phyloP scores from a whole-genome alignment of 805 yeast species.

The Dipodascus albidus region DNA sequence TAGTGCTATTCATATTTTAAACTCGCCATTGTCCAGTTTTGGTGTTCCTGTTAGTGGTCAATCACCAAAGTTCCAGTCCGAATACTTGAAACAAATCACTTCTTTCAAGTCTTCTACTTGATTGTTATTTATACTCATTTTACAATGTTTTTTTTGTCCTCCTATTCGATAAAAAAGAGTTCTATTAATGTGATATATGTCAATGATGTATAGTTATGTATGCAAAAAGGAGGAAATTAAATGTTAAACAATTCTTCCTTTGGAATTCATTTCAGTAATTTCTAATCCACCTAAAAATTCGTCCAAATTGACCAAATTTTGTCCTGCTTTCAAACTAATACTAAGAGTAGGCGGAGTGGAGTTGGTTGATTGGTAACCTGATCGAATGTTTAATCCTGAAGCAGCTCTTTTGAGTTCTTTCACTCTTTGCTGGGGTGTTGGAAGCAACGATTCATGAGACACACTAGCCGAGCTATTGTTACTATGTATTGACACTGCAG shows the following conservation, averaged over 20 bases:
- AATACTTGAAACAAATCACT: not conserved
- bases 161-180: too few relatives aligned
- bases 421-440: not conserved
- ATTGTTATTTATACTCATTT: not conserved
- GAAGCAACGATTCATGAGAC: not conserved
- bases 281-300: not conserved
- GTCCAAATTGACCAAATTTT: not conserved
- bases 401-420: not conserved
- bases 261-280: not conserved
- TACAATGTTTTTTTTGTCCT: not conserved
- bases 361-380: not conserved
- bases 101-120: not conserved
- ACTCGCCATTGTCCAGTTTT: not conserved
- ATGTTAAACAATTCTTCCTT: not conserved
- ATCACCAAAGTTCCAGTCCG: not conserved
- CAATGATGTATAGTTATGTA: too few relatives aligned
- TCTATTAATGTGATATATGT: too few relatives aligned
- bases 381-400: not conserved
- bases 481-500: not conserved
- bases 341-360: not conserved
- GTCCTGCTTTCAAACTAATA: not conserved
- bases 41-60: conserved; percentile 1
- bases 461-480: not conserved
- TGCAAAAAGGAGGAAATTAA: not conserved
- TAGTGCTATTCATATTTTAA: conserved; percentile 1